These are phyloP conservation scores for Astrothelium macrocarpum DNA, from an alignment of 495 filamentous ascomycete genomes.

Conservation along the genomic window DNA sequence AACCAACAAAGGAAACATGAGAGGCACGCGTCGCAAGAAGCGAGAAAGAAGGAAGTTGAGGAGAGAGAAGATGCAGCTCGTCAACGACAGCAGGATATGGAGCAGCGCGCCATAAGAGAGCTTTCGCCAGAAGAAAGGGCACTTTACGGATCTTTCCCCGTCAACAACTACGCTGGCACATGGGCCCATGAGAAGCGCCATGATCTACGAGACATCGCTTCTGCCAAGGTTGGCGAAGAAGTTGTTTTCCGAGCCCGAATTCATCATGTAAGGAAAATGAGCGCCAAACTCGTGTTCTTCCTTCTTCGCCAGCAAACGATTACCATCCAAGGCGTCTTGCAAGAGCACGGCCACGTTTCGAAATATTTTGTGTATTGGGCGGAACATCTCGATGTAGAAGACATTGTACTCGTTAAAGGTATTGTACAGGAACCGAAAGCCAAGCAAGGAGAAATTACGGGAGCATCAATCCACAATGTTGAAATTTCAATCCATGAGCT, in stretches of 20 bases:
- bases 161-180: conserved; percentile 36
- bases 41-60: conserved; percentile 23
- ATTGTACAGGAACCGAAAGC: conserved; percentile 40
- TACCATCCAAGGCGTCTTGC: conserved; percentile 71
- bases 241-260: conserved; percentile 74
- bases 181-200: conserved; percentile 34
- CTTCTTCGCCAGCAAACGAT: conserved; percentile 75
- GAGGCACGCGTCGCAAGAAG: conserved; percentile 26
- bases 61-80: conserved; percentile 25
- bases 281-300: conserved; percentile 85
- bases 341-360: conserved; percentile 46
- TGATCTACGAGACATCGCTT: conserved; percentile 21
- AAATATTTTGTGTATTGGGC: conserved; percentile 57
- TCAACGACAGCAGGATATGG: conserved; percentile 26
- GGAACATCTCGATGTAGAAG: conserved; percentile 60
- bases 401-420: conserved; percentile 46
- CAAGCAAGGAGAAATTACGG: conserved; percentile 40
- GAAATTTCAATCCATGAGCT: conserved; percentile 38
- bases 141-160: conserved; percentile 28
- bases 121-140: conserved; percentile 28
- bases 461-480: conserved; percentile 31
- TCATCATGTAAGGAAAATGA: conserved; percentile 78
- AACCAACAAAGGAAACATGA: conserved; percentile 35
- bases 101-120: conserved; percentile 26
- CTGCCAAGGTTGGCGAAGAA: conserved; percentile 54